These are phyloP conservation scores for Kwoniella europaea DNA, from an alignment of 768 basidiomycete genomes.

Conservation along the genomic window DNA sequence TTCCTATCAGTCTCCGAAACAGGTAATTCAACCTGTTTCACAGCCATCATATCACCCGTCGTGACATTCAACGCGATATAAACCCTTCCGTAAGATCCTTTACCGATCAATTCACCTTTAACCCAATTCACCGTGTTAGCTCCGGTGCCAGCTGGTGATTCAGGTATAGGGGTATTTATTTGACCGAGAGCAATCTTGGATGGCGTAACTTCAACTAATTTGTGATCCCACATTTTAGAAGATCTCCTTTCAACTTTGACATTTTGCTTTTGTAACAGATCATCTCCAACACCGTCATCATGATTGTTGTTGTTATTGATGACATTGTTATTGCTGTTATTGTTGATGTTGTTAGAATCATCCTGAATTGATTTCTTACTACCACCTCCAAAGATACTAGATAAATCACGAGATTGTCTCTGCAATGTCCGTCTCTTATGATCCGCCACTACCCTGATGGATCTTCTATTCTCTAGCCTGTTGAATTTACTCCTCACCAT, in stretches of 20 bases:
- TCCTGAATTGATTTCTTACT: neutral
- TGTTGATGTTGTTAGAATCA: neutral
- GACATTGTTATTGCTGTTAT: neutral
- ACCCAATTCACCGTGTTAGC: constrained; percentile 96
- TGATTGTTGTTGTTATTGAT: neutral
- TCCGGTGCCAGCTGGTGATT: constrained; percentile 34
- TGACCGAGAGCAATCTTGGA: constrained; percentile 63
- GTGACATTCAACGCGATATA: constrained; percentile 95
- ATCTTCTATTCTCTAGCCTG: constrained; percentile 64
- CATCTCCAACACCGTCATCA: neutral
- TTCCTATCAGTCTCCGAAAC: constrained; percentile 87
- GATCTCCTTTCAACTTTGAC: constrained; percentile 69
- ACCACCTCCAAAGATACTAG: neutral
- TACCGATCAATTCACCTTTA: constrained; percentile 94
- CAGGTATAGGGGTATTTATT: constrained; percentile 39
- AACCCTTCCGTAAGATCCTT: constrained; percentile 94
- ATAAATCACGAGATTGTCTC: constrained; percentile 17
- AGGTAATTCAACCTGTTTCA: constrained; percentile 97
- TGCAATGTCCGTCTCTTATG: constrained; percentile 30
- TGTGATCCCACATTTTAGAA: constrained; percentile 94
- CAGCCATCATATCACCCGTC: constrained; percentile 98
- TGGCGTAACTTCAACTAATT: constrained; percentile 88
- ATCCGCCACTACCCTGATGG: constrained; percentile 82
- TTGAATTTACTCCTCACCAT: constrained; percentile 43
- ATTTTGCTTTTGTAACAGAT: neutral